phyloP scores from a whole-genome alignment of 805 yeast species.

The Teunomyces tritomae region DNA sequence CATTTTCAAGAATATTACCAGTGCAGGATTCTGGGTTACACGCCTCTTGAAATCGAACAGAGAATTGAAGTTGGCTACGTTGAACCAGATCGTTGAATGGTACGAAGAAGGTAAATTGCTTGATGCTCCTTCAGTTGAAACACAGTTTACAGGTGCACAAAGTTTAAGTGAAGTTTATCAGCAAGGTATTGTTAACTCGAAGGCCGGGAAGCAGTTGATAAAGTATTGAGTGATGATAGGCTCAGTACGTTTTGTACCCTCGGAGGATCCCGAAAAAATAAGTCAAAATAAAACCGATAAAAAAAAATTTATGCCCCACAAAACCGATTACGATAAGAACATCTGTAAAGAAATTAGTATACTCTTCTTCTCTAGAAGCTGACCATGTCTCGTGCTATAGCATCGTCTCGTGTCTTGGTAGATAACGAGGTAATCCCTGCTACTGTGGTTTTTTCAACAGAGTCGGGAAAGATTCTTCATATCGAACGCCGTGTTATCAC shows the following conservation, averaged over 20 bases:
- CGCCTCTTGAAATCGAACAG: slow-evolving; percentile 37
- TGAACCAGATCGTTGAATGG: slow-evolving; percentile 39
- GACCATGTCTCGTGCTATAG: slow-evolving; percentile 58
- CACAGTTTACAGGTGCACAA: slow-evolving; percentile 17
- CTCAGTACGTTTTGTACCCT: too few relatives aligned
- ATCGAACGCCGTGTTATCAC: slow-evolving; percentile 38
- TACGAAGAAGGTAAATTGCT: slow-evolving; percentile 38
- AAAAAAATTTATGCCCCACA: not conserved
- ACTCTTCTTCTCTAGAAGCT: not conserved
- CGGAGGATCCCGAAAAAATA: not conserved
- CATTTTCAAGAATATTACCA: slow-evolving; percentile 83
- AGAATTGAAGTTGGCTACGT: slow-evolving; percentile 35
- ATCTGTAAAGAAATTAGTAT: not conserved
- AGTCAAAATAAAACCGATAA: too few relatives aligned
- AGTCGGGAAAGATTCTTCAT: slow-evolving; percentile 52
- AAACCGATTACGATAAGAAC: not conserved
- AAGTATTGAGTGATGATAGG: slow-evolving; percentile 11
- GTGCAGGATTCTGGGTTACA: slow-evolving; percentile 93
- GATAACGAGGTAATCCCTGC: slow-evolving; percentile 51
- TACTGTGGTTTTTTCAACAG: slow-evolving; percentile 58
- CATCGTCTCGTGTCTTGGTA: slow-evolving; percentile 48
- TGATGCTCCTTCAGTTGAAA: slow-evolving; percentile 37
- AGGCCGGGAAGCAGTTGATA: slow-evolving; percentile 39
- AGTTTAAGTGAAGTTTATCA: slow-evolving; percentile 28
- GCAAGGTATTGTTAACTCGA: slow-evolving; percentile 32